phyloP scores from a whole-genome alignment of 2,329 filamentous ascomycete species.

The Cucurbitaria berberidis region DNA sequence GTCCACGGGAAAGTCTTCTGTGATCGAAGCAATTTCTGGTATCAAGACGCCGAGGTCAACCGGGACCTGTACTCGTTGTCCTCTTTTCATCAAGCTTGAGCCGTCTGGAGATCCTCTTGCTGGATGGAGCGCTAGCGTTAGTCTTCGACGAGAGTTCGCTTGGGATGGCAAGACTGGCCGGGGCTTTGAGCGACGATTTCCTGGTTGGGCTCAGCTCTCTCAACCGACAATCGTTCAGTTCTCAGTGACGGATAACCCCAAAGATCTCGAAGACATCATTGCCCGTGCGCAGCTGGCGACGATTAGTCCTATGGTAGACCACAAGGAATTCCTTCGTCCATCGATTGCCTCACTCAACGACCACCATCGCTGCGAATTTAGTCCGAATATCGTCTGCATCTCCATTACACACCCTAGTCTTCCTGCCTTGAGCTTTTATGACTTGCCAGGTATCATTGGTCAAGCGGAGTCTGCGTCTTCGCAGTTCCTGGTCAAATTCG shows the following conservation, averaged over 20 bases:
- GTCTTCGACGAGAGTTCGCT: constrained; percentile 68
- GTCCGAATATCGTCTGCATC: constrained; percentile 79
- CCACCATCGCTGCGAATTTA: constrained; percentile 68
- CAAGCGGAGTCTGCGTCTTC: constrained; percentile 60
- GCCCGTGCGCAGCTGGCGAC: constrained; percentile 78
- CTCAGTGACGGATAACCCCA: constrained; percentile 65
- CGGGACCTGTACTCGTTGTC: constrained; percentile 80
- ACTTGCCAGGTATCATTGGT: constrained; percentile 82
- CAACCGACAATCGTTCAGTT: constrained; percentile 61
- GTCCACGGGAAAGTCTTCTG: constrained; percentile 78
- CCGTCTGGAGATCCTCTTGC: constrained; percentile 54
- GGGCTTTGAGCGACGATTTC: constrained; percentile 58
- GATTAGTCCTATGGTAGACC: constrained; percentile 68
- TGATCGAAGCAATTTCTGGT: constrained; percentile 59
- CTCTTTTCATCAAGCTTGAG: constrained; percentile 77
- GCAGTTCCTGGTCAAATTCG: constrained; percentile 68
- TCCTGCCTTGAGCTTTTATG: constrained; percentile 80
- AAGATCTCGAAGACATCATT: constrained; percentile 70
- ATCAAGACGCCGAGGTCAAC: constrained; percentile 74
- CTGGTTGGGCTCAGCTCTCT: constrained; percentile 65
- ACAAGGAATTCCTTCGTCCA: constrained; percentile 47
- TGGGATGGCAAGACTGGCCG: constrained; percentile 54
- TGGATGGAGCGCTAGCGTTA: constrained; percentile 71
- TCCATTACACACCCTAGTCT: constrained; percentile 75
- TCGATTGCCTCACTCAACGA: background rate